Base-by-base conservation (phyloP, 495 filamentous ascomycete genomes). In the Jackrogersella minutella region DNA sequence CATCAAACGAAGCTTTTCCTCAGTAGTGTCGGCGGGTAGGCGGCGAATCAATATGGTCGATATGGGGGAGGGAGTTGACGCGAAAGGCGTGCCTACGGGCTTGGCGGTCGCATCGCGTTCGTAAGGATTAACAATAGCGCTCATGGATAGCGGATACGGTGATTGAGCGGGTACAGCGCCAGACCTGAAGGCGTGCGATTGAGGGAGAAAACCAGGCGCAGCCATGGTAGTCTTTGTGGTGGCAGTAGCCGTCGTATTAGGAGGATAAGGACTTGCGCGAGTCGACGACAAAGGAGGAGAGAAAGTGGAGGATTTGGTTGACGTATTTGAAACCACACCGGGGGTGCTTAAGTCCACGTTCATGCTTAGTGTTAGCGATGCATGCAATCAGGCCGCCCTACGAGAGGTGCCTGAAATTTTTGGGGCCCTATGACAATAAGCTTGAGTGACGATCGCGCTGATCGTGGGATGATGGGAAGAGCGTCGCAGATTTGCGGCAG, bases 1-100 rank as follows among this genome's bases (percentile, higher is more conserved):
- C 88, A 97, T 93, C 64, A 89, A 85, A 62, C 89, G 87, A 61
- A 97, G 79, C 36, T 86, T 83, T 58, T 93, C 90, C 56, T 87
- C 82, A 50, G 85, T 87, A 16, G 87, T 93, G 69, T 89, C 91
- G 53, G 80, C 74, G 5, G 93, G 90, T 0, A 97, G 84, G 69
- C 87, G 90, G 64, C 90, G 90, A 78, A 97, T 89, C 49, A 91
- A 75, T 53, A 78, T 70, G 14, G 77, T 55, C n/a, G 78, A 71
- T 7, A 70, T 62, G 34, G 75, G 46, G 17, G 71, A 62, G 16
- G 79, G 66, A n/a, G 73, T 68, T 33, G 69, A 60, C 57, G 73
- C 71, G 87, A 88, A 74, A 81, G 84, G 69, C 78, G 82, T 82
- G 40, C 84, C 80, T 60, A 78, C 70, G 55, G 84, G 77, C 65